Evolutionary conservation across 768 basidiomycete species (phyloP), one percentile per base, ranked within the genome.

Genomic region (Tulasnella sp.): DNA sequence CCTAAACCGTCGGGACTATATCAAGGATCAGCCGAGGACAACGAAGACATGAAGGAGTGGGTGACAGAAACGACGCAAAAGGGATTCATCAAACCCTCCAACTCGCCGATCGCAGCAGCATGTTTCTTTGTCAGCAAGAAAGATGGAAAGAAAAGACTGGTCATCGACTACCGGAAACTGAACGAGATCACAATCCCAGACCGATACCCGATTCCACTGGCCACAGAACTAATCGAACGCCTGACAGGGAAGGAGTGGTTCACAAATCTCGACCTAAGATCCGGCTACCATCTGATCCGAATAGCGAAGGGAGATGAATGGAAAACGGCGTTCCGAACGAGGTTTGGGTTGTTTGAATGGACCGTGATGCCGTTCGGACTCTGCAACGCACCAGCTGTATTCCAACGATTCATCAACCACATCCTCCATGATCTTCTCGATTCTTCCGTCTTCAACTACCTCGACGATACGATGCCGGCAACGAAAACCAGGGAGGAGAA

Each of bases 281-380:
- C 73, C 9, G 82, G 78, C 1, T 81, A 78, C 72, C 78, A 80
- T 76, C 79, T 79, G 15, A 72, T 82, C 11, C 42, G 79, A 3
- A 80, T 82, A 34, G 74, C 37, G 1, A 52, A 77, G 38, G 82
- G 79, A 0, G 75, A 83, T 64, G 79, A 82, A 71, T 82, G 80
- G 81, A 83, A 84, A 25, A 84, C 81, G 0, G 83, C 82, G 0
- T 85, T 84, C 54, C 45, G 54, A 2, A 83, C 81, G 3, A 79
- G 80, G 11, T 77, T 69, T 34, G 80, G 81, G 0, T 76, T 76
- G 36, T 80, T 73, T 39, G 77, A 81, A 74, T 79, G 64, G 64
- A 14, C n/a, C 2, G 77, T 79, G 1, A 80, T 81, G 79, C 79
- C 80, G 19, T 80, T 81, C 72, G 80, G 81, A 3, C 71, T 81